A percentile compares a stretch with the other conserved stretches of the same genome.
These are phyloP conservation scores for Amanita thiersii DNA, from an alignment of 768 basidiomycete species.

Conservation along the genomic window DNA sequence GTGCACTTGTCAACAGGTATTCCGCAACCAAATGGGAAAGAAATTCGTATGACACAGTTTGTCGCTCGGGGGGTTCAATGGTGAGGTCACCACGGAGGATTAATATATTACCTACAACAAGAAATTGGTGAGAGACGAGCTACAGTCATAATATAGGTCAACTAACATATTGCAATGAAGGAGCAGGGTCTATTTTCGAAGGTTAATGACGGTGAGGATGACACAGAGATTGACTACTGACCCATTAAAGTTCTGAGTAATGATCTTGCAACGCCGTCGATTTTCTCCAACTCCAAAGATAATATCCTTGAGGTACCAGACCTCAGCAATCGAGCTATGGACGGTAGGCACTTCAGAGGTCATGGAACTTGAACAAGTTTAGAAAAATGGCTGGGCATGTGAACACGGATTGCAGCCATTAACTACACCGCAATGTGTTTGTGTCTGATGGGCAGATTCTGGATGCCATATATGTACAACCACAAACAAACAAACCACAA, in stretches of 20 bases:
- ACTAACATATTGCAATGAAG: constrained; percentile 81
- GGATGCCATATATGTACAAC: not conserved
- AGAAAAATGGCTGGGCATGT: not conserved
- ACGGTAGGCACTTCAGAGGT: constrained; percentile 20
- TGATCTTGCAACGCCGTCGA: constrained; percentile 42
- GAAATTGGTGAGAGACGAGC: not conserved
- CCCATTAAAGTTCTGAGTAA: constrained; percentile 85
- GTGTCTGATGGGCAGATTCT: not conserved
- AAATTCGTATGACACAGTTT: constrained; percentile 75
- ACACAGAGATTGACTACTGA: constrained; percentile 23
- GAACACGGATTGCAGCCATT: too few species aligned
- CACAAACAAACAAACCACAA: too few species aligned
- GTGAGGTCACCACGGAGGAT: constrained; percentile 77
- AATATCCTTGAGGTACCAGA: constrained; percentile 75
- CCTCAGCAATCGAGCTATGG: constrained; percentile 43
- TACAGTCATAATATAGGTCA: not conserved
- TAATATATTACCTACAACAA: constrained; percentile 68
- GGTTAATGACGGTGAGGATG: constrained; percentile 5
- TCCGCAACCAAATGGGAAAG: constrained; percentile 80
- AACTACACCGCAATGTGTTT: not conserved
- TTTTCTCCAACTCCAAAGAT: constrained; percentile 30
- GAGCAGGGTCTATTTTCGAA: constrained; percentile 64
- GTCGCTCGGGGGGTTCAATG: constrained; percentile 58
- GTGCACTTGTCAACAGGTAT: constrained; percentile 56
- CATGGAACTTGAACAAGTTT: not conserved